phyloP scores from a whole-genome alignment of 495 filamentous ascomycete genomes.

The Aspergillus haitiensis region DNA sequence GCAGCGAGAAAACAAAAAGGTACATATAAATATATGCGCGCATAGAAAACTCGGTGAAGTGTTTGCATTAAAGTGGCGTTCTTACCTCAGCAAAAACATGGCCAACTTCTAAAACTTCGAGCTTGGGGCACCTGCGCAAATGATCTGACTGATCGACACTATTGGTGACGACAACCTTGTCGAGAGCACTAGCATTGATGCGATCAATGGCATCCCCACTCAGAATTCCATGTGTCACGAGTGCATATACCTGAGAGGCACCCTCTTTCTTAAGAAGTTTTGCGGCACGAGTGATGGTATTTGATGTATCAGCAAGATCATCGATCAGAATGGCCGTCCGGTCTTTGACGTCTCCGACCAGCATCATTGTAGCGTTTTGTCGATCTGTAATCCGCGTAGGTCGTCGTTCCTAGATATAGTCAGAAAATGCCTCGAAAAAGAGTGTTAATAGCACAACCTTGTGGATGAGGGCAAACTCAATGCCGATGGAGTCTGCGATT shows the following conservation, averaged over 20 bases:
- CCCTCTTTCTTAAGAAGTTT: conserved; percentile 94
- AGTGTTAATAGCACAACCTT: conserved; percentile 63
- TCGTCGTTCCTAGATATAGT: conserved; percentile 73
- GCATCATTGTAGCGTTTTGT: conserved; percentile 98
- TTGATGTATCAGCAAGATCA: conserved; percentile 92
- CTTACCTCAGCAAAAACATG: conserved; percentile 88
- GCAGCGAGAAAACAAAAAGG: conserved; percentile 16
- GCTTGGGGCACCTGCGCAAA: conserved; percentile 69
- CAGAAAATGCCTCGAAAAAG: conserved; percentile 23
- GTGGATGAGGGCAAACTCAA: conserved; percentile 95
- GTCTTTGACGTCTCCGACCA: conserved; percentile 83
- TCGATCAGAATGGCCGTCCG: conserved; percentile 88
- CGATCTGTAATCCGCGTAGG: conserved; percentile 91
- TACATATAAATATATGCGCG: no score
- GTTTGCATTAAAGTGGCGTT: background rate
- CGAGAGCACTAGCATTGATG: conserved; percentile 86
- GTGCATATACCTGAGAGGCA: conserved; percentile 80
- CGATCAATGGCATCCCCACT: conserved; percentile 92
- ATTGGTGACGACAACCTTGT: conserved; percentile 92
- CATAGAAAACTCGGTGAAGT: conserved; percentile 14
- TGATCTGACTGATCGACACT: conserved; percentile 88
- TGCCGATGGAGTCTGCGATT: conserved; percentile 88
- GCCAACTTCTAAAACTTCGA: conserved; percentile 90
- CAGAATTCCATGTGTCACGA: conserved; percentile 92
- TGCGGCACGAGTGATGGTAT: conserved; percentile 95